These are phyloP conservation scores for Massarina eburnea DNA, from an alignment of 2,329 filamentous ascomycete species.

Conservation along the genomic window DNA sequence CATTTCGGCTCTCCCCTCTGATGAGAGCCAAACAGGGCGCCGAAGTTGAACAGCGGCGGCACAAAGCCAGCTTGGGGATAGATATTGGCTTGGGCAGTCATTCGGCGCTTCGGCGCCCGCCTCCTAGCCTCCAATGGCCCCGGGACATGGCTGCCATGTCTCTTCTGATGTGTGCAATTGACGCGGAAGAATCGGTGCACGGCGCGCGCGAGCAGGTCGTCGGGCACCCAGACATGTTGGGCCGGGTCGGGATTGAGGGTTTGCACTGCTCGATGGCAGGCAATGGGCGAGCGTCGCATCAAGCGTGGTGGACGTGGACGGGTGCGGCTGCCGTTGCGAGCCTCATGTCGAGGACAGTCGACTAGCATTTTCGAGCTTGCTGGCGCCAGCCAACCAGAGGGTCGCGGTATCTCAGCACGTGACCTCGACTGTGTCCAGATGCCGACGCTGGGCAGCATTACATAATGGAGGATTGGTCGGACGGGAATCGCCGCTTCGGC, in stretches of 20 bases:
- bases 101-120: constrained; percentile 57
- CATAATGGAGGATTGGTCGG: too few relatives aligned
- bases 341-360: too few relatives aligned
- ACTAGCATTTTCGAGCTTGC: too few relatives aligned
- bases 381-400: too few relatives aligned
- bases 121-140: constrained; percentile 64
- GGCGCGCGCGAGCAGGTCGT: constrained; percentile 55
- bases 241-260: constrained; percentile 42
- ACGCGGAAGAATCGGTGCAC: constrained; percentile 56
- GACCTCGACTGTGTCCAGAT: too few relatives aligned
- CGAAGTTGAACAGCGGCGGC: constrained; percentile 27
- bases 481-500: too few relatives aligned
- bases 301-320: constrained; percentile 27
- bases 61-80: constrained; percentile 27
- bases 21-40: constrained; percentile 28
- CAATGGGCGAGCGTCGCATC: constrained; percentile 53
- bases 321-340: not conserved
- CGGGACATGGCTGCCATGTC: constrained; percentile 62
- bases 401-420: too few relatives aligned
- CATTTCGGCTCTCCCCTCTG: constrained; percentile 25
- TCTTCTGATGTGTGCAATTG: constrained; percentile 48
- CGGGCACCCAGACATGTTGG: constrained; percentile 61
- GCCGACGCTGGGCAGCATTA: too few relatives aligned
- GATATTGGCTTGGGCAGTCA: constrained; percentile 50
- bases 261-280: constrained; percentile 55